A percentile compares a stretch with the other conserved stretches of the same genome.
Evolutionary conservation across 805 yeast species (phyloP).

Genomic region (Candida manassasensis): DNA sequence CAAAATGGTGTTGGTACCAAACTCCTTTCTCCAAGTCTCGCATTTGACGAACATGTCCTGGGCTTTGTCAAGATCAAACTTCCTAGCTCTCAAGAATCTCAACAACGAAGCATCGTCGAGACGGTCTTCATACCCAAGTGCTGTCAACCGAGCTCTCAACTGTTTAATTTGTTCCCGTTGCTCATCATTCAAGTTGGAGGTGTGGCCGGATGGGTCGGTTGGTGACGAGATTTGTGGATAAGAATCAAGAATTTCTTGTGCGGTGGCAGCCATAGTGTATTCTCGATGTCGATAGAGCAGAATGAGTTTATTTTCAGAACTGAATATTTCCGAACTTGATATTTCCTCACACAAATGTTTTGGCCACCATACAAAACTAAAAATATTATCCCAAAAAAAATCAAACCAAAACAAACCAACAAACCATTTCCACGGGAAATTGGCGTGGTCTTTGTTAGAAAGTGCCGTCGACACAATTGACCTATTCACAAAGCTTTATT

Average conservation of each 20-base stretch:
- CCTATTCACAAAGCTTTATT: too few species aligned
- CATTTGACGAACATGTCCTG: slow-evolving; percentile 78
- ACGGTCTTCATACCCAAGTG: slow-evolving; percentile 68
- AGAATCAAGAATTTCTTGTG: slow-evolving; percentile 45
- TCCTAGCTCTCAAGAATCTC: slow-evolving; percentile 92
- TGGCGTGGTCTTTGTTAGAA: too few species aligned
- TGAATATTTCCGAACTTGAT: too few species aligned
- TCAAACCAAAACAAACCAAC: too few species aligned
- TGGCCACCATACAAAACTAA: too few species aligned
- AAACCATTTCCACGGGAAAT: too few species aligned
- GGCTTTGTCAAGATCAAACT: slow-evolving; percentile 79
- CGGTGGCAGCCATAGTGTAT: slow-evolving; percentile 19
- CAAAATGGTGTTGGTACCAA: slow-evolving; percentile 81
- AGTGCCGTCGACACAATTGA: too few species aligned
- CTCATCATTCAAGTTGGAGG: slow-evolving; percentile 69
- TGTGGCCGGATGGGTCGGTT: slow-evolving; percentile 65
- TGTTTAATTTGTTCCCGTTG: slow-evolving; percentile 59
- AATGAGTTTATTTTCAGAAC: too few species aligned
- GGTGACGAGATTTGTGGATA: slow-evolving; percentile 69
- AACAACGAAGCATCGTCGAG: slow-evolving; percentile 80
- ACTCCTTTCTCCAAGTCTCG: slow-evolving; percentile 88
- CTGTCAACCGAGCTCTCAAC: slow-evolving; percentile 53
- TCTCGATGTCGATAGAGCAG: neutral
- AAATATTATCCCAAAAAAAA: too few species aligned
- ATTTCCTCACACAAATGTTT: too few species aligned